Evolutionary conservation across 2,329 filamentous ascomycete species (phyloP).

Genomic region (Trichophyton mentagrophytes): DNA sequence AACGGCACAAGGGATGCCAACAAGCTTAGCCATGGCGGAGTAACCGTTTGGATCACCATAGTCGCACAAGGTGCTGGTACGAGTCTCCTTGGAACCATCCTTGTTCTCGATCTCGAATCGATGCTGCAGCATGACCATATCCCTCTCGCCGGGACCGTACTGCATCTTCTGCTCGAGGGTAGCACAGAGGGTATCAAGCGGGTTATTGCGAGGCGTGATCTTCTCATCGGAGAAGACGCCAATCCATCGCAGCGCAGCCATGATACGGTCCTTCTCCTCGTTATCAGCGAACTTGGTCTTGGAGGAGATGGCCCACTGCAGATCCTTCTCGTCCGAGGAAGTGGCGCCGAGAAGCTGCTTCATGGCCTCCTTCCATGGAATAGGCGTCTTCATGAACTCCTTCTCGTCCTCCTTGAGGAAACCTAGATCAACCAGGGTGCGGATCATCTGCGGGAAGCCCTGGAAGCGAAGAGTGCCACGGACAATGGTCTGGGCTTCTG

Average conservation of each 20-base stretch:
- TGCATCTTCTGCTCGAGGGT: constrained; percentile 86
- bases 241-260: constrained; percentile 60
- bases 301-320: constrained; percentile 58
- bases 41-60: constrained; percentile 72
- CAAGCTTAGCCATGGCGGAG: constrained; percentile 70
- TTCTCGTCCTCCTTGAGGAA: constrained; percentile 65
- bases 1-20: constrained; percentile 62
- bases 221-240: constrained; percentile 54
- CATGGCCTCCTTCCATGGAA: constrained; percentile 76
- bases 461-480: constrained; percentile 74
- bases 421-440: constrained; percentile 73
- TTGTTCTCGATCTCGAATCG: constrained; percentile 69
- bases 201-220: constrained; percentile 62
- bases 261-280: constrained; percentile 56
- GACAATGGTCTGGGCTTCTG: constrained; percentile 78
- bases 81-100: constrained; percentile 63
- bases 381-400: constrained; percentile 52
- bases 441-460: constrained; percentile 85
- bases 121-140: constrained; percentile 56
- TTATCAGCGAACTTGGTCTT: constrained; percentile 60
- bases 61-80: constrained; percentile 68
- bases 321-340: constrained; percentile 54
- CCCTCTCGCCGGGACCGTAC: constrained; percentile 69
- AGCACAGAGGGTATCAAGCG: constrained; percentile 81
- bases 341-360: constrained; percentile 59